Evolutionary conservation across 176 grass and related monocot genomes (phyloP).

Genomic region (Aegilops bicornis): DNA sequence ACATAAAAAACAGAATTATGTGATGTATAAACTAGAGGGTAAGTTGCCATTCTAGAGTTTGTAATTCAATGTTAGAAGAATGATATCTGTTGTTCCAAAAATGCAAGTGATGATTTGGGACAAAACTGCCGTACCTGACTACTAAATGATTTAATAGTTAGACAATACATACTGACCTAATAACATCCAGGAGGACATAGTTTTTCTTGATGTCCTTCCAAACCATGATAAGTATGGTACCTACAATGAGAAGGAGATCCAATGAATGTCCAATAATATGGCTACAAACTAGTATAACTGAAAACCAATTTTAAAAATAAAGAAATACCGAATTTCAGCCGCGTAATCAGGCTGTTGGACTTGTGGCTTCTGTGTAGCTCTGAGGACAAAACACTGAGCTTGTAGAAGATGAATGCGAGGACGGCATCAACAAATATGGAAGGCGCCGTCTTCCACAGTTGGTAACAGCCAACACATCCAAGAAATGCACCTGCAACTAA

Average conservation of each 20-base stretch:
- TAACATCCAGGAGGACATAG: constrained; percentile 4
- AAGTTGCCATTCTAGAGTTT: not conserved
- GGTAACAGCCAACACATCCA: not conserved
- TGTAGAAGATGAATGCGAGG: not conserved
- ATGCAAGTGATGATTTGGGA: not conserved
- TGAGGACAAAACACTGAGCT: not conserved
- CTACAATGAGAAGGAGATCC: not conserved
- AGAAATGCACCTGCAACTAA: not conserved
- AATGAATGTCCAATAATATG: not conserved
- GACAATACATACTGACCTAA: constrained; percentile 6
- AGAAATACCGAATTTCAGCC: not conserved
- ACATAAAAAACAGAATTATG: not conserved
- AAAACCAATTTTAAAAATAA: not conserved
- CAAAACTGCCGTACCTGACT: not conserved
- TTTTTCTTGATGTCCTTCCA: constrained; percentile 17
- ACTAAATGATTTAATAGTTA: not conserved
- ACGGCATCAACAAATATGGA: not conserved
- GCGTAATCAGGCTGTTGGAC: not conserved
- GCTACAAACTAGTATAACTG: not conserved
- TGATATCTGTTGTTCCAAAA: not conserved
- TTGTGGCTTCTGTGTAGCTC: not conserved
- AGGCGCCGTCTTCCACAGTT: constrained; percentile 5
- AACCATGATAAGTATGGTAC: constrained; percentile 10
- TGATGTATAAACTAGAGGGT: not conserved
- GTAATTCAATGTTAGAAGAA: not conserved